These are phyloP conservation scores for Magnusiomyces fungicola DNA, from an alignment of 1,139 yeast genomes.

Conservation along the genomic window DNA sequence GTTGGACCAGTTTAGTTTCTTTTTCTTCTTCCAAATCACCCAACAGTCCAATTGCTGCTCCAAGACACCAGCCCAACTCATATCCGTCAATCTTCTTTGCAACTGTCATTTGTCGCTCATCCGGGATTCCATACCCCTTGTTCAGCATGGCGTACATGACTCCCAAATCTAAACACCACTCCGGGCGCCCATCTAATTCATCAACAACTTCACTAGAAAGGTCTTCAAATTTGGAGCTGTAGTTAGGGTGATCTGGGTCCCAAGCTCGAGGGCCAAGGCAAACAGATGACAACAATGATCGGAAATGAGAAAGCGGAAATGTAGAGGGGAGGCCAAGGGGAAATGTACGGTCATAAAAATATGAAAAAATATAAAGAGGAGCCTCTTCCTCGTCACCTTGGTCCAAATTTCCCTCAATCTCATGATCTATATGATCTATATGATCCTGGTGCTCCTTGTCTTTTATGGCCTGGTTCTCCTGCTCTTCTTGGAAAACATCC, in stretches of 20 bases:
- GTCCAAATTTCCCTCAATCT: not conserved
- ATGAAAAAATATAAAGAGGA: conserved; percentile 71
- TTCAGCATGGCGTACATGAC: conserved; percentile 80
- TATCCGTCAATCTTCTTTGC: conserved; percentile 74
- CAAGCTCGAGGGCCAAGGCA: conserved; percentile 73
- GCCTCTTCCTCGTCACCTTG: not conserved
- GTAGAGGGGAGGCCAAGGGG: conserved; percentile 83
- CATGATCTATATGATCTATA: not conserved
- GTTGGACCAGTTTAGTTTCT: no score
- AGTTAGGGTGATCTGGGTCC: conserved; percentile 45
- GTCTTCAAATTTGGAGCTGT: not conserved
- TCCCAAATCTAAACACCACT: conserved; percentile 82
- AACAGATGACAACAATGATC: conserved; percentile 64
- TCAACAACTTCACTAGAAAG: conserved; percentile 41
- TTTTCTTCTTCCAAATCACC: conserved; percentile 5
- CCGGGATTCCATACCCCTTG: conserved; percentile 89
- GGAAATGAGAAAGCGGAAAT: conserved; percentile 67
- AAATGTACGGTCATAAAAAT: conserved; percentile 86
- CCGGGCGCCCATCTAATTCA: conserved; percentile 64
- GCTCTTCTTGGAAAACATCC: not conserved
- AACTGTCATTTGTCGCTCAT: conserved; percentile 71
- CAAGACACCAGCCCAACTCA: conserved; percentile 92
- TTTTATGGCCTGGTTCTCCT: not conserved
- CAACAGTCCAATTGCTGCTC: conserved; percentile 55
- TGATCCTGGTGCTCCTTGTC: not conserved